phyloP scores from a whole-genome alignment of 208 protist genomes.

The Wallacemonas collosoma region DNA sequence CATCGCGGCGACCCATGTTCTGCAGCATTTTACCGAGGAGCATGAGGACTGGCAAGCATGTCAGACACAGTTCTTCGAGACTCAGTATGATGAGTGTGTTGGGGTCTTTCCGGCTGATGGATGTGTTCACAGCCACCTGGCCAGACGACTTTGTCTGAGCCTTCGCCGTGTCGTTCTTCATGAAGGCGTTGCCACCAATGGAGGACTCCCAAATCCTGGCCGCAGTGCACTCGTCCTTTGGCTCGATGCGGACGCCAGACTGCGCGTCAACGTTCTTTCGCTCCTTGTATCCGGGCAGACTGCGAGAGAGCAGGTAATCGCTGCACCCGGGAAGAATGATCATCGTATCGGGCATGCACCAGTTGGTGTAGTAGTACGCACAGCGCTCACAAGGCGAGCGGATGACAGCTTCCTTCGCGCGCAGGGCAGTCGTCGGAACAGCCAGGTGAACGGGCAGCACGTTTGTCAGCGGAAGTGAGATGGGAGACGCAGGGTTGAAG shows the following conservation, averaged over 20 bases:
- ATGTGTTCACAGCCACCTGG: constrained; percentile 6
- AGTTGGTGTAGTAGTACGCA: constrained; percentile 21
- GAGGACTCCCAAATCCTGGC: constrained; percentile 16
- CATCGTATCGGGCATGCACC: constrained; percentile 15
- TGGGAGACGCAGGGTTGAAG: constrained; percentile 22
- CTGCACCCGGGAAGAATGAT: constrained; percentile 14
- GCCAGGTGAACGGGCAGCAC: constrained; percentile 15
- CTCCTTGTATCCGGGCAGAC: constrained; percentile 12
- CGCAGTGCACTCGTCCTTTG: constrained; percentile 15
- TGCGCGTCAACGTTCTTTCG: constrained; percentile 13
- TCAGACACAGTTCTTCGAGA: constrained; percentile 15
- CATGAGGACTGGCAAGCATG: constrained; percentile 16
- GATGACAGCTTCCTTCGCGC: constrained; percentile 10
- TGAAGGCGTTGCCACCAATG: constrained; percentile 14
- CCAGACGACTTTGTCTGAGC: constrained; percentile 5
- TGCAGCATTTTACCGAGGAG: constrained; percentile 16
- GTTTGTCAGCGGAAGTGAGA: constrained; percentile 17
- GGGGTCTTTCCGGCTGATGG: constrained; percentile 2
- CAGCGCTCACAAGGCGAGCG: constrained; percentile 16
- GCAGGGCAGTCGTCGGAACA: constrained; percentile 4
- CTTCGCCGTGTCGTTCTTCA: constrained; percentile 14
- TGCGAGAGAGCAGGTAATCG: constrained; percentile 12
- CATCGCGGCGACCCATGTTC: constrained; percentile 16
- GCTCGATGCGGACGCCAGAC: constrained; percentile 17
- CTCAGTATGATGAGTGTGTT: constrained; percentile 3